These are phyloP conservation scores for Centrapalus pauciflorus DNA, from an alignment of 129 eudicot species.

Conservation along the genomic window DNA sequence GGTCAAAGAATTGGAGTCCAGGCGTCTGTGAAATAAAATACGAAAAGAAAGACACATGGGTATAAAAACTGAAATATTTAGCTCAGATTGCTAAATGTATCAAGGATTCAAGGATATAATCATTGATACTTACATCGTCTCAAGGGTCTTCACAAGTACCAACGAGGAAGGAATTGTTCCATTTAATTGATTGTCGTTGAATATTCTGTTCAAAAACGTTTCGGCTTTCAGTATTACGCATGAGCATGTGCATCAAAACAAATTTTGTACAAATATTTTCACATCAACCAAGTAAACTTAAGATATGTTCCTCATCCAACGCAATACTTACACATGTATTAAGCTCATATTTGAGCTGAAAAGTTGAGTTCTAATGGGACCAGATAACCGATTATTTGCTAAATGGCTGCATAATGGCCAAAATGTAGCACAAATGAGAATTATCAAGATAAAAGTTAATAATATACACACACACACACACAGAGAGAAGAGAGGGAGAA, in stretches of 20 bases:
- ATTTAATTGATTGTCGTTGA: constrained; percentile 60
- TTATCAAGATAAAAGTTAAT: background rate
- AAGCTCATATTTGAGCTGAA: constrained; percentile 66
- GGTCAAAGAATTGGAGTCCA: constrained; percentile 56
- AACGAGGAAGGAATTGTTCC: constrained; percentile 61
- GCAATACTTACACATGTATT: constrained; percentile 66
- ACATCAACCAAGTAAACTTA: background rate
- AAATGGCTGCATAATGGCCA: constrained; percentile 57
- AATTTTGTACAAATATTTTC: background rate
- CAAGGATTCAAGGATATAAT: background rate
- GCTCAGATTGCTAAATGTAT: background rate
- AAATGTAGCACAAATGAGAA: background rate
- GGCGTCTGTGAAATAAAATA: constrained; percentile 45
- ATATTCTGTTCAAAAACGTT: constrained; percentile 38
- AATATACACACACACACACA: no score
- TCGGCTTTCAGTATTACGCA: background rate
- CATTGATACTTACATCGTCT: constrained; percentile 59
- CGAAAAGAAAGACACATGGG: background rate
- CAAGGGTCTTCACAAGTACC: constrained; percentile 50
- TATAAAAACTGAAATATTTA: background rate
- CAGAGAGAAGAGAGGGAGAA: background rate
- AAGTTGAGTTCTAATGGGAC: constrained; percentile 47
- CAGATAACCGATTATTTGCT: constrained; percentile 65
- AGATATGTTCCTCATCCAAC: background rate
- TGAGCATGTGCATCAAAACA: background rate